phyloP scores from a whole-genome alignment of 139 green algal genomes.

The Closterium sp. region DNA sequence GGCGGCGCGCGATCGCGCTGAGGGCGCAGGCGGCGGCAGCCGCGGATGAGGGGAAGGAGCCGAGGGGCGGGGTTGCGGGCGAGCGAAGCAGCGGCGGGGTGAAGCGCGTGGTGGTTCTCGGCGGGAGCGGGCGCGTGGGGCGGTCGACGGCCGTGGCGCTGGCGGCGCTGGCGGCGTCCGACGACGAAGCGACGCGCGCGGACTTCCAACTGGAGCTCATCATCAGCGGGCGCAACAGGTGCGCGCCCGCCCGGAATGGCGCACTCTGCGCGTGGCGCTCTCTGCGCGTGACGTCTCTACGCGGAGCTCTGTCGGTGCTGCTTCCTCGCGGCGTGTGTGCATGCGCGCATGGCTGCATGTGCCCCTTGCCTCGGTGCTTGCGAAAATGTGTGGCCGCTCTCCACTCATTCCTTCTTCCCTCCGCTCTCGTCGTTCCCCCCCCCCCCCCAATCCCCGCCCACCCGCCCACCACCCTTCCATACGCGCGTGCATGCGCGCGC shows the following conservation, averaged over 20 bases:
- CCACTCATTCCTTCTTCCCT: not conserved
- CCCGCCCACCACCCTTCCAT: not conserved
- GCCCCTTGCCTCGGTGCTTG: not conserved
- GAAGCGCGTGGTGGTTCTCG: conserved; percentile 21
- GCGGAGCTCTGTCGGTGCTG: too few species aligned
- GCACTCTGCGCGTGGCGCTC: not conserved
- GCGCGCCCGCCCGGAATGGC: not conserved
- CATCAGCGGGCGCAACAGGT: conserved; percentile 18
- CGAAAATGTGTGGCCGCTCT: not conserved
- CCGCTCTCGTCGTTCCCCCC: too few species aligned
- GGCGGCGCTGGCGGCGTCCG: not conserved
- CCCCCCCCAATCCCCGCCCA: too few species aligned
- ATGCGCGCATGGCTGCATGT: not conserved
- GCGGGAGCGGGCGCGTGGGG: conserved; percentile 24
- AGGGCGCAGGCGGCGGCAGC: not conserved
- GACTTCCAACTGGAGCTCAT: not conserved
- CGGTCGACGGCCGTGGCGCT: conserved; percentile 14
- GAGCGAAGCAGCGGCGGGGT: not conserved
- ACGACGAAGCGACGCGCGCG: not conserved
- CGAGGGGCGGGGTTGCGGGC: not conserved
- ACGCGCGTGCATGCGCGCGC: not conserved
- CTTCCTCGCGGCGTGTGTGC: not conserved
- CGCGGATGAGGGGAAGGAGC: not conserved
- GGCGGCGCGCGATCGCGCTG: not conserved
- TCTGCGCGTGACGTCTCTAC: too few species aligned